Conservation (phyloP, 371 early-diverging fungal genomes). For the Mucor irregularis region DNA sequence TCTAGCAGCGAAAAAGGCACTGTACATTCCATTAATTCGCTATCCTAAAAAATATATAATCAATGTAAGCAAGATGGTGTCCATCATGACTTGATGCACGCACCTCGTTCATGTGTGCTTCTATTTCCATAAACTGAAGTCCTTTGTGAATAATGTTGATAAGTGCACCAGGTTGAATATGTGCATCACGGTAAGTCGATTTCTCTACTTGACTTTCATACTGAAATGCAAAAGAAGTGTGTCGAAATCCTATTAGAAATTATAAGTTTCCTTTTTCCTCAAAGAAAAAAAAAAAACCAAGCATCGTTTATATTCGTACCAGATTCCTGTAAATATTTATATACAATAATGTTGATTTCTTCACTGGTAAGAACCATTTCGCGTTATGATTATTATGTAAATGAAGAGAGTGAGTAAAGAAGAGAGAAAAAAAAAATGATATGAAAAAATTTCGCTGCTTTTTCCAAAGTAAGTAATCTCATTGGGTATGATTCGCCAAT, state of each 20-base stretch:
- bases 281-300: background rate
- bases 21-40: conserved; percentile 71
- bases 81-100: background rate
- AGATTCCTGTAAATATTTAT: conserved; percentile 90
- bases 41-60: conserved; percentile 56
- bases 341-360: conserved; percentile 93
- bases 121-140: conserved; percentile 88
- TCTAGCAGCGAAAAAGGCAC: conserved; percentile 77
- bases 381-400: background rate
- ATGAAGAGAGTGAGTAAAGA: background rate
- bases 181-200: conserved; percentile 61
- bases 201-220: conserved; percentile 84
- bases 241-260: conserved; percentile 76
- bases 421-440: no score
- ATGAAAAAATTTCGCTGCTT: no score
- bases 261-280: background rate
- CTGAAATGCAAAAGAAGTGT: conserved; percentile 89
- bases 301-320: conserved; percentile 50
- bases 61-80: background rate
- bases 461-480: no score
- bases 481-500: no score
- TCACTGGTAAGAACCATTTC: conserved; percentile 82
- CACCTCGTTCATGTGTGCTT: conserved; percentile 81
- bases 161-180: conserved; percentile 84
- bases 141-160: conserved; percentile 92